Percentiles rank a stretch among this genome's conserved stretches.
Evolutionary conservation across 257 asterid species (phyloP).

Genomic region (Cordia subcordata): DNA sequence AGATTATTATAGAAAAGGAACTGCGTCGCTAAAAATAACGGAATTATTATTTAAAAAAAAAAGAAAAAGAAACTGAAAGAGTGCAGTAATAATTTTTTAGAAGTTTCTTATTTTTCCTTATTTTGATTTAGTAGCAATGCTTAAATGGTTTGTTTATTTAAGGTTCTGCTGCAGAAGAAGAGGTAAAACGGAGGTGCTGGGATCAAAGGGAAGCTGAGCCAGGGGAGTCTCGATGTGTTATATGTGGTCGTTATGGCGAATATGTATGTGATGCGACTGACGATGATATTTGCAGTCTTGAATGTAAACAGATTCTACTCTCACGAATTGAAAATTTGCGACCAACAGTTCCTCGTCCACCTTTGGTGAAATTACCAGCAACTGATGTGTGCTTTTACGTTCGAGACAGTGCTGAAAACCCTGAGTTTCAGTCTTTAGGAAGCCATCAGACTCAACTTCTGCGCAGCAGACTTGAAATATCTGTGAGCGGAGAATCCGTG

Average conservation of each 20-base stretch:
- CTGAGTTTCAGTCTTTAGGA: constrained; percentile 21
- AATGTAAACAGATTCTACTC: constrained; percentile 64
- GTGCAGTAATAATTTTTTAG: too few relatives aligned
- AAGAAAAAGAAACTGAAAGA: too few relatives aligned
- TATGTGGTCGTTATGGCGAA: constrained; percentile 93
- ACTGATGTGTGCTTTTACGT: constrained; percentile 73
- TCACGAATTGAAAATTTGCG: constrained; percentile 30
- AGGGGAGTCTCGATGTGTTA: constrained; percentile 67
- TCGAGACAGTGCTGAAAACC: constrained; percentile 36
- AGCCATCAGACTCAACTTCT: constrained; percentile 41
- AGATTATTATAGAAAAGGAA: too few relatives aligned
- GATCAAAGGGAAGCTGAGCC: constrained; percentile 85
- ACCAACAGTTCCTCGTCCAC: constrained; percentile 25
- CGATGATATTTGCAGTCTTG: constrained; percentile 84
- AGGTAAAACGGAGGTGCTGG: constrained; percentile 66
- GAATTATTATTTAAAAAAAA: too few relatives aligned
- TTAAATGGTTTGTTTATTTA: constrained; percentile 4
- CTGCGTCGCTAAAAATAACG: too few relatives aligned
- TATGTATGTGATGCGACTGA: constrained; percentile 87
- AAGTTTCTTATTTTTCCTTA: too few relatives aligned
- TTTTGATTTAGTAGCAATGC: background rate
- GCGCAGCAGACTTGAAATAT: constrained; percentile 59
- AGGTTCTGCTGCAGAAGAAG: constrained; percentile 33
- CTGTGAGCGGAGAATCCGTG: constrained; percentile 39
- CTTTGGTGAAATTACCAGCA: constrained; percentile 47